Evolutionary conservation across 2,329 filamentous ascomycete genomes (phyloP).

Genomic region (Fusarium sp.): DNA sequence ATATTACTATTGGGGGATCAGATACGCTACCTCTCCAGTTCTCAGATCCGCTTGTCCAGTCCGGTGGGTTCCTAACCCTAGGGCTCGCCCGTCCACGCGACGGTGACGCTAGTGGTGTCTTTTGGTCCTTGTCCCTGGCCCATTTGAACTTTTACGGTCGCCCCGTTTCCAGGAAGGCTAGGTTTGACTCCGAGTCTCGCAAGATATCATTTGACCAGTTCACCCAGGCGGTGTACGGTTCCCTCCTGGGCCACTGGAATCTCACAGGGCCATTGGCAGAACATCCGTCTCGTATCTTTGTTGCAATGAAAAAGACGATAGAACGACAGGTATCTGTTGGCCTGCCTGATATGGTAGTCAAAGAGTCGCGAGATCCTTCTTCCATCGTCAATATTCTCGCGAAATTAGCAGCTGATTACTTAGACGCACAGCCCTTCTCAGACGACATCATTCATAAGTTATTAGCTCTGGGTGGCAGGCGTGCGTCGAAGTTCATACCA

Average conservation of each 20-base stretch:
- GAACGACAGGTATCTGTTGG: background rate
- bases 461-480: background rate
- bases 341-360: no score
- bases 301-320: background rate
- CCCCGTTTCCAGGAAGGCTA: background rate
- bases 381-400: background rate
- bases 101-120: background rate
- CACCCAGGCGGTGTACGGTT: background rate
- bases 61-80: background rate
- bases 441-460: background rate
- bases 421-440: background rate
- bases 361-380: background rate
- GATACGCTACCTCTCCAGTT: background rate
- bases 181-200: background rate
- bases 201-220: background rate
- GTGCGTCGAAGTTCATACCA: background rate
- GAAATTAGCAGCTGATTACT: background rate
- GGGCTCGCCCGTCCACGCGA: background rate
- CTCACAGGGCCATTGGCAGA: background rate
- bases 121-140: background rate
- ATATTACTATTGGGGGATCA: background rate
- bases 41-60: background rate
- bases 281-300: background rate
- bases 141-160: background rate
- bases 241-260: background rate